These are phyloP conservation scores for Syzygium aqueum DNA, from an alignment of 345 rosid species.

Conservation along the genomic window DNA sequence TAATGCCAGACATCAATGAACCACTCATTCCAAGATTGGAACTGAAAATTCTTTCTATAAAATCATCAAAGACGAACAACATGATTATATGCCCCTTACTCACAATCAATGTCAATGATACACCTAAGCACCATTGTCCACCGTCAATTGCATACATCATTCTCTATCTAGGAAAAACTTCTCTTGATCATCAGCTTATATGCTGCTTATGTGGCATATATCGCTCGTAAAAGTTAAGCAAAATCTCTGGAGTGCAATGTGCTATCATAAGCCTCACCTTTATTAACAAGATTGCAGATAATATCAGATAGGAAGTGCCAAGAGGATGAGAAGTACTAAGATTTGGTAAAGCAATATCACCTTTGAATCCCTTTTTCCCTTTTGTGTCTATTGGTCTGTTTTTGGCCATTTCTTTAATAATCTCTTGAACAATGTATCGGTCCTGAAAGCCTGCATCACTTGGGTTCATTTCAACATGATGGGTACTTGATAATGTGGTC, in stretches of 20 bases:
- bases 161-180: background rate
- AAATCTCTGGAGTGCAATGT: background rate
- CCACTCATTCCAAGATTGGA: background rate
- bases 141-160: background rate
- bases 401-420: slow-evolving; percentile 96
- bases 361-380: slow-evolving; percentile 82
- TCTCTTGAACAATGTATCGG: slow-evolving; percentile 89
- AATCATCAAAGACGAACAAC: background rate
- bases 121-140: background rate
- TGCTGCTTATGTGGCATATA: background rate
- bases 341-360: slow-evolving; percentile 20
- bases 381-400: slow-evolving; percentile 85
- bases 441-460: slow-evolving; percentile 98
- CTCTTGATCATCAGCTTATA: background rate
- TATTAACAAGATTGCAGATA: background rate
- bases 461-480: slow-evolving; percentile 91
- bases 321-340: background rate
- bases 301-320: background rate
- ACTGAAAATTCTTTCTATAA: background rate
- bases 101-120: background rate
- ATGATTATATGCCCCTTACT: background rate
- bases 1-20: background rate
- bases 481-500: slow-evolving; percentile 76
- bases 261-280: background rate
- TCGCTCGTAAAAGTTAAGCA: background rate